phyloP scores from a whole-genome alignment of 75 land plant species.

The Pseudotsuga menziesii region DNA sequence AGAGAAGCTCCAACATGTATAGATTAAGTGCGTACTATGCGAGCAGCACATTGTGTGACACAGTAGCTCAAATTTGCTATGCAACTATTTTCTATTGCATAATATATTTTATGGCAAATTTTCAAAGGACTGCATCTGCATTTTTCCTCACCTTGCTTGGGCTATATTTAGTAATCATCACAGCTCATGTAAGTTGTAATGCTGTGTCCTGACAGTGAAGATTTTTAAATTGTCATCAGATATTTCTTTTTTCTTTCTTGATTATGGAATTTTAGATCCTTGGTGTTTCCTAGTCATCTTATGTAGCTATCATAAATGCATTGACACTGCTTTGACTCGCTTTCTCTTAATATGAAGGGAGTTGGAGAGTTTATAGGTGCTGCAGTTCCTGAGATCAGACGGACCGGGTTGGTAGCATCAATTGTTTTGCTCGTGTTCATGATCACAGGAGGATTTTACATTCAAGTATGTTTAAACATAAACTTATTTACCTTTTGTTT shows the following conservation, averaged over 20 bases:
- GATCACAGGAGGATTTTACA: slow-evolving; percentile 44
- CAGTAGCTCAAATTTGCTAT: slow-evolving; percentile 29
- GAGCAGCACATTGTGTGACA: slow-evolving; percentile 31
- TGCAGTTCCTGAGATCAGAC: slow-evolving; percentile 24
- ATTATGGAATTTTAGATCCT: background rate
- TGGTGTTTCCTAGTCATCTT: background rate
- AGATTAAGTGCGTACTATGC: slow-evolving; percentile 29
- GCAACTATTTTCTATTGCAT: slow-evolving; percentile 24
- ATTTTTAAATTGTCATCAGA: background rate
- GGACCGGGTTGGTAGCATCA: slow-evolving; percentile 28
- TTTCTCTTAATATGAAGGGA: slow-evolving; percentile 13
- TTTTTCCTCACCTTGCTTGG: slow-evolving; percentile 29
- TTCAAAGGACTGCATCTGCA: slow-evolving; percentile 9
- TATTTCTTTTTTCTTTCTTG: background rate
- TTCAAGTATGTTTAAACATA: slow-evolving; percentile 25
- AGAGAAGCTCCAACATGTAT: slow-evolving; percentile 38
- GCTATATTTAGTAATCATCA: slow-evolving; percentile 20
- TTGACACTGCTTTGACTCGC: background rate
- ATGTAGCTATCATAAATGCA: background rate
- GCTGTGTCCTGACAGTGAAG: background rate
- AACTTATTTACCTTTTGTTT: background rate
- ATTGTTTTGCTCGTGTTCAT: slow-evolving; percentile 36
- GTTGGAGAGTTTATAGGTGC: slow-evolving; percentile 40
- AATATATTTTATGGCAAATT: slow-evolving; percentile 30
- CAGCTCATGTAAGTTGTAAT: slow-evolving; percentile 23